Base-by-base conservation (phyloP, 495 filamentous ascomycete genomes). In the Penicillium bialowiezense region DNA sequence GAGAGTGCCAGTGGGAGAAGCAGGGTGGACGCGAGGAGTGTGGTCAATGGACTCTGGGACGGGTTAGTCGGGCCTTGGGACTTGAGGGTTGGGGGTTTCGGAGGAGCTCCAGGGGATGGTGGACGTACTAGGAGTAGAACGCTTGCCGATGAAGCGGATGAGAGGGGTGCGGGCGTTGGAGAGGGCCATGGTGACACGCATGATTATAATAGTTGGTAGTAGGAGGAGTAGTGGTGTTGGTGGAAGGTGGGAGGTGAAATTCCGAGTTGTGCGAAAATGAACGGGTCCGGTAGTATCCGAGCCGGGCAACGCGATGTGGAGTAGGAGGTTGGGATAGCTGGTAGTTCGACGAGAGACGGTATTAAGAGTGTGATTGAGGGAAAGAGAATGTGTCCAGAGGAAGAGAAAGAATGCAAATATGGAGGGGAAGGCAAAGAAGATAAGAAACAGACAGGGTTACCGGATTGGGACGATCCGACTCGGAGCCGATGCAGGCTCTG, bases 111-210 rank as follows among this genome's bases (percentile, higher is more conserved):
- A 3, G 32, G 12, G 14, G 12, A 20, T 26, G n/a, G 42, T 23
- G 42, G n/a, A 78, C 87, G 41, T 78, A 96, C 92, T 69, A 56
- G 91, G 92, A 54, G 82, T 74, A 19, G 84, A 76, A 48, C 93
- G 86, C 77, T 90, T 93, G 64, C 93, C 93, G 37, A 97, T 55
- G 75, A 98, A 98, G 54, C 85, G 84, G 63, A 98, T 98, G 69
- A 95, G 72, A 43, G 90, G 90, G 33, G 80, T 86, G 52, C 89
- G 85, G 56, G 82, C 83, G 65, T 82, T 81, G 59, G 84, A 80
- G 49, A 92, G 77, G 56, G 72, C 78, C 59, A 74, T 72, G 50
- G 89, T 87, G 50, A 81, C 73, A 61, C 77, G 83, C 85, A 92
- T 26, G 23, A 26, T 84, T 56, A 52, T 77, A 65, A 60, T 45